These are phyloP conservation scores for Gynostemma pentaphyllum DNA, from an alignment of 306 rosid genomes.

Conservation along the genomic window DNA sequence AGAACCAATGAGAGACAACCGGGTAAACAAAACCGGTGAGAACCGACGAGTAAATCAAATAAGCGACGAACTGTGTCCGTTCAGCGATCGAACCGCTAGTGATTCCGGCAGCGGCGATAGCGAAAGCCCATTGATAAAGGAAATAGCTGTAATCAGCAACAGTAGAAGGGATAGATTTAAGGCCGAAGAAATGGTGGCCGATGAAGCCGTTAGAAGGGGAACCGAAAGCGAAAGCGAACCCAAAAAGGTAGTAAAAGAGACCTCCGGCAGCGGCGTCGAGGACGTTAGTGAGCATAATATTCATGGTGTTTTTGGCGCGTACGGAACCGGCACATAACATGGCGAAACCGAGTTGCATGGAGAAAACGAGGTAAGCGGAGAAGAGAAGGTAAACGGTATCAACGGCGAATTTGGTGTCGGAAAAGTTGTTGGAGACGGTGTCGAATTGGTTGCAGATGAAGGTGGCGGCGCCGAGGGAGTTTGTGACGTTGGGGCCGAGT, in stretches of 20 bases:
- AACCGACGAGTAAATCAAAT: conserved; percentile 7
- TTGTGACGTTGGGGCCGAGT: conserved; percentile 5
- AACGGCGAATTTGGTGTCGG: conserved; percentile 12
- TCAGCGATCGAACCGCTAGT: conserved; percentile 11
- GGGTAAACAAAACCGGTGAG: conserved; percentile 11
- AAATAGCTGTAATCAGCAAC: conserved; percentile 4
- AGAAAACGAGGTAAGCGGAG: conserved; percentile 14
- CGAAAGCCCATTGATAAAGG: conserved; percentile 10
- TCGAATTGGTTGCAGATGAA: conserved; percentile 9
- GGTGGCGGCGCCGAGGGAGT: conserved; percentile 1
- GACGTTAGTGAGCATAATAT: conserved; percentile 13
- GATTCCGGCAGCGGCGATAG: conserved; percentile 13
- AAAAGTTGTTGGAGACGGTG: neutral
- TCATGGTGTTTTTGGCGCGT: conserved; percentile 10
- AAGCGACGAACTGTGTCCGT: conserved; percentile 8
- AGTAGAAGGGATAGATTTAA: neutral
- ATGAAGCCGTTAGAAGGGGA: conserved; percentile 9
- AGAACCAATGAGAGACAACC: conserved; percentile 10
- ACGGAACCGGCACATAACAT: conserved; percentile 11
- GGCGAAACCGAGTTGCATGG: conserved; percentile 12
- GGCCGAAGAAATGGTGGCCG: conserved; percentile 13
- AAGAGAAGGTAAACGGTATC: conserved; percentile 10
- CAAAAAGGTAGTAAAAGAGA: conserved; percentile 10
- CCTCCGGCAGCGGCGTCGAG: conserved; percentile 14
- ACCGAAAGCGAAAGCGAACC: conserved; percentile 12